Percentiles rank a stretch among this genome's conserved stretches.
Conservation (phyloP, 108 stramenopile species). For the Bacterosira constricta region DNA sequence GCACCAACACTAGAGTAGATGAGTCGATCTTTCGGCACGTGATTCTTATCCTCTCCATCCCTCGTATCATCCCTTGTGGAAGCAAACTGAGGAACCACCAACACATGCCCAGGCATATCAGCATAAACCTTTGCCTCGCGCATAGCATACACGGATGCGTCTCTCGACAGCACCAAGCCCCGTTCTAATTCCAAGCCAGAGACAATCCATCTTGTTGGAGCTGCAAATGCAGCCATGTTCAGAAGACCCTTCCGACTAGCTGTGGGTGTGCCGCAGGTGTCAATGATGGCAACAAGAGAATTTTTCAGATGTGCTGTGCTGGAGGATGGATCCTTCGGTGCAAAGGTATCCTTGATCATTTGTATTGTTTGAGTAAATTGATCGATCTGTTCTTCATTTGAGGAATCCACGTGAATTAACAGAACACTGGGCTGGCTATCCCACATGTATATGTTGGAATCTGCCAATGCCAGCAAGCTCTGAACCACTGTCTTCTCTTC, state of each 20-base stretch:
- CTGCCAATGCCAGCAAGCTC: slow-evolving; percentile 53
- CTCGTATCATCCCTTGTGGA: slow-evolving; percentile 46
- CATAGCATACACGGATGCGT: slow-evolving; percentile 62
- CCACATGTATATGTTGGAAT: slow-evolving; percentile 76
- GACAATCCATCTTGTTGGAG: slow-evolving; percentile 81
- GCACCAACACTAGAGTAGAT: slow-evolving; percentile 42
- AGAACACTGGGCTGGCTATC: slow-evolving; percentile 73
- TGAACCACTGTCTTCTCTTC: slow-evolving; percentile 43
- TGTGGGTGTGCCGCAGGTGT: slow-evolving; percentile 26
- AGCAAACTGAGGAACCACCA: slow-evolving; percentile 80
- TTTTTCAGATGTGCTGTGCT: slow-evolving; percentile 36
- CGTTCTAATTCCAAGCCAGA: slow-evolving; percentile 80
- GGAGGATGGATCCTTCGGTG: slow-evolving; percentile 1
- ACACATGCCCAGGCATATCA: slow-evolving; percentile 58
- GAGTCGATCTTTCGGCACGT: slow-evolving; percentile 19
- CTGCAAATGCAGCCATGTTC: slow-evolving; percentile 85
- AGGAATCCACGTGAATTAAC: slow-evolving; percentile 60
- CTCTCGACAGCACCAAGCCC: slow-evolving; percentile 74
- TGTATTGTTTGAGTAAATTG: slow-evolving; percentile 20
- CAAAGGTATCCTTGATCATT: slow-evolving; percentile 37
- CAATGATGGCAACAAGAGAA: slow-evolving; percentile 60
- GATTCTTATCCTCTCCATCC: slow-evolving; percentile 15
- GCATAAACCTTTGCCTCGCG: slow-evolving; percentile 51
- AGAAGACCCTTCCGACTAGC: slow-evolving; percentile 81
- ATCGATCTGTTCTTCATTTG: background rate